Base-by-base conservation (phyloP, 306 rosid genomes). In the Ormosia semicastrata region DNA sequence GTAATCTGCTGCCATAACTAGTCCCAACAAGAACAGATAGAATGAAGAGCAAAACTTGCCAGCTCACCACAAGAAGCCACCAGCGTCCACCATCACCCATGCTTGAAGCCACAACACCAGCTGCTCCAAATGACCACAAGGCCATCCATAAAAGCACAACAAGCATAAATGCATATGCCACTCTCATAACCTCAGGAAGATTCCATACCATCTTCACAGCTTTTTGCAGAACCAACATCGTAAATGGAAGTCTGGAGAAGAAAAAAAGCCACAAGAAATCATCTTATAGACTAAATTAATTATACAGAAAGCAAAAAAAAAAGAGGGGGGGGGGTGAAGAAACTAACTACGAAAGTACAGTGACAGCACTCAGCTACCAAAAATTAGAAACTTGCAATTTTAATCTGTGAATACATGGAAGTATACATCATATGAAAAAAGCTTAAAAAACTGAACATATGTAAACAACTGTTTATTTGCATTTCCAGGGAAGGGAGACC, bases 31-130 rank as follows among this genome's bases (percentile, higher is more conserved):
- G 63, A 82, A 83, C 30, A 15, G 49, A 84, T 71, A 82, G 80
- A 90, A 90, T 34, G 75, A 91, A 88, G 89, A 88, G 90, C 87
- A 93, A 89, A 93, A 93, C 94, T 92, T 90, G 97, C 97, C 94
- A 87, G 91, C 99, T 95, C 99, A 95, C 99, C 99, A 93, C 97
- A 90, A 95, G 95, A 86, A 95, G 94, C 99, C 98, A 95, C 99
- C 99, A 95, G 83, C 92, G 89, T 71, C 94, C 96, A 71, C 92
- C 86, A n/a, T 95, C 94, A 76, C 90, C 92, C 75, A 91, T 82
- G 91, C 93, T 88, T 32, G 98, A 93, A 73, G 99, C 99, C 85
- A 95, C 98, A 74, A 95, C 93, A 85, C 99, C 99, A 47, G 99
- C 93, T 74, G 88, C 98, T 74, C 99, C 99, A 83, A 95, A 95